A percentile compares a stretch with the other conserved stretches of the same genome.
phyloP scores from a whole-genome alignment of 2,329 filamentous ascomycete species.

The Remersonia thermophila region DNA sequence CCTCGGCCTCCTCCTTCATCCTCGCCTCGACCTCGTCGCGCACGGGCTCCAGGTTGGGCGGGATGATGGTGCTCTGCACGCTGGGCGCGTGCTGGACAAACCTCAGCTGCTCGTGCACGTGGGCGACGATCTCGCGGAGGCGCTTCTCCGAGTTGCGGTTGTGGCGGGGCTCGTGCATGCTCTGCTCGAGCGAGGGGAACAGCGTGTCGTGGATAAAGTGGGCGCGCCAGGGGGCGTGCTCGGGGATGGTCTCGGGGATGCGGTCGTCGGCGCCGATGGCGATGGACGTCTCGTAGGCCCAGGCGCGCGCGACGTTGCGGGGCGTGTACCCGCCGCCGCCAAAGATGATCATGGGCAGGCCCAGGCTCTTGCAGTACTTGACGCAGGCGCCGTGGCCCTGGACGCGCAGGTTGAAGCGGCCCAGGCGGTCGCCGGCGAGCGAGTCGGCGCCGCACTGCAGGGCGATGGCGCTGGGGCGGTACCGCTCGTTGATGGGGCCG shows the following conservation, averaged over 20 bases:
- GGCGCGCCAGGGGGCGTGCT: conserved; percentile 71
- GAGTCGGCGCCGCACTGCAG: conserved; percentile 94
- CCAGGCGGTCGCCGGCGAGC: conserved; percentile 81
- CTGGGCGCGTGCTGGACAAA: conserved; percentile 79
- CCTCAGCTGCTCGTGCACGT: conserved; percentile 72
- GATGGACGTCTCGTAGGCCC: conserved; percentile 92
- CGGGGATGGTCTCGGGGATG: conserved; percentile 61
- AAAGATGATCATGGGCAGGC: conserved; percentile 75
- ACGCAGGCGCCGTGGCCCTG: conserved; percentile 88
- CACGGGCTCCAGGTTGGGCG: conserved; percentile 58
- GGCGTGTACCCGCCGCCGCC: conserved; percentile 95
- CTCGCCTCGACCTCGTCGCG: conserved; percentile 57
- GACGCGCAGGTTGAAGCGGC: conserved; percentile 94
- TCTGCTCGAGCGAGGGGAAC: conserved; percentile 72
- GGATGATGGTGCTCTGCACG: conserved; percentile 71
- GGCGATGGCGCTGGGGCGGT: conserved; percentile 82
- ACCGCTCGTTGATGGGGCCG: conserved; percentile 64
- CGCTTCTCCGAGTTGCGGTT: conserved; percentile 74
- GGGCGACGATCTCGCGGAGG: conserved; percentile 60
- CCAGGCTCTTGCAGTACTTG: conserved; percentile 70
- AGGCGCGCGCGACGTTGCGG: conserved; percentile 88
- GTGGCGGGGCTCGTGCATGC: conserved; percentile 52
- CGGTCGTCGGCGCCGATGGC: conserved; percentile 63
- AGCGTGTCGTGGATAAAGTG: conserved; percentile 83
- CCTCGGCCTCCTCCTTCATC: conserved; percentile 51